phyloP scores from a whole-genome alignment of 371 early-diverging fungal genomes.

The Saksenaea oblongispora region DNA sequence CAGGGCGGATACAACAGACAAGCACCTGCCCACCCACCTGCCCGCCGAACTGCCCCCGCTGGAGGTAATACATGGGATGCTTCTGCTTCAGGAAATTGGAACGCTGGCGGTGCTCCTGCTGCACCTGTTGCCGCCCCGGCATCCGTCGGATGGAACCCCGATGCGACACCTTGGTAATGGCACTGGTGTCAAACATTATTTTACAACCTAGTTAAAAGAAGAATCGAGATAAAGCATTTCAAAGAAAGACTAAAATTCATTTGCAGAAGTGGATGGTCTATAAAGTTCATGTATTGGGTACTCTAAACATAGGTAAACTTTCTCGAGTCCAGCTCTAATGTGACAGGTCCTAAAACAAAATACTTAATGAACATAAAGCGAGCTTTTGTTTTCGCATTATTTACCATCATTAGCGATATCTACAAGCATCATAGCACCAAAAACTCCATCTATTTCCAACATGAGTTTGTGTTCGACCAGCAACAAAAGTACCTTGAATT shows the following conservation, averaged over 20 bases:
- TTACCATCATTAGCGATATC: slow-evolving; percentile 80
- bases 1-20: too few species aligned
- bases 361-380: neutral
- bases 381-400: slow-evolving; percentile 19
- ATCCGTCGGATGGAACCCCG: slow-evolving; percentile 10
- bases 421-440: slow-evolving; percentile 90
- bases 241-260: too few species aligned
- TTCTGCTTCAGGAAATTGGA: too few species aligned
- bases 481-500: slow-evolving; percentile 61
- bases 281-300: neutral
- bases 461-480: neutral
- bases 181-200: neutral
- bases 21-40: neutral
- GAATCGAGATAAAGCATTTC: neutral
- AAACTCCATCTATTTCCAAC: slow-evolving; percentile 64
- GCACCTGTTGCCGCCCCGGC: neutral
- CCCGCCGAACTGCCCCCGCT: neutral
- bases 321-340: slow-evolving; percentile 73
- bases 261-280: too few species aligned
- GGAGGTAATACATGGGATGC: too few species aligned
- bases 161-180: slow-evolving; percentile 4
- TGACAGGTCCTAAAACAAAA: slow-evolving; percentile 67
- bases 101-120: neutral
- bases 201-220: neutral
- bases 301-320: slow-evolving; percentile 47